Base-by-base conservation (phyloP, 108 stramenopile species). In the Cyclotella distinguenda region DNA sequence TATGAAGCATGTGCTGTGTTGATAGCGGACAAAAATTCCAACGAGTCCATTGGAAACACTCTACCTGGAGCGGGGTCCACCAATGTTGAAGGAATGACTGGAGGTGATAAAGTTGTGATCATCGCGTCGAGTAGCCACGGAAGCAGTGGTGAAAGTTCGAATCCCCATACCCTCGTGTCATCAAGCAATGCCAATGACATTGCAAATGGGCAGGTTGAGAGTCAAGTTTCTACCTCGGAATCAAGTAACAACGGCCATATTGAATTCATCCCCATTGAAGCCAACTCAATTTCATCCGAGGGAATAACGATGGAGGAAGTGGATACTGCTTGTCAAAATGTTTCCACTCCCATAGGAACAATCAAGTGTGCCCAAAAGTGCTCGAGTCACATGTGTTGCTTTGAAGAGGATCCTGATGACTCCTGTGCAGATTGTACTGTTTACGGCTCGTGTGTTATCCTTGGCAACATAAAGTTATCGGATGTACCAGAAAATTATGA, bases 371-470 rank as follows among this genome's bases (percentile, higher is more conserved):
- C 0, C 12, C 40, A 60, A 39, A 36, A 39, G 38, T 68, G 68
- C 50, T 34, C 19, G 2, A 30, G 27, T 59, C 58, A 68, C 38
- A 59, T 49, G 57, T 68, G 68, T 27, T 68, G 68, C 39, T 68
- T 68, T 68, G 68, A 68, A 42, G 32, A 33, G 8, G 58, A 59
- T 30, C 15, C 4, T 13, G 21, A 10, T 1, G 36, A 55, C 6
- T 32, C 54, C 6, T 55, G 54, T 36, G 6, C 36, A 9, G 54
- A 55, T 36, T 55, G 54, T 19, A 36, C 54, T 19, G 34, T 55
- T 3, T 55, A 55, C 10, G 54, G 54, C 34, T 3, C 54, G 8
- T 55, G 54, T 36, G 54, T 55, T 38, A 6, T 36, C 6, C 54
- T 55, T 36, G 33, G 35, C 54, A 35, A 18, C 54, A 36, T n/a